phyloP scores from a whole-genome alignment of 371 early-diverging fungal species.

The Umbelopsis sp. region DNA sequence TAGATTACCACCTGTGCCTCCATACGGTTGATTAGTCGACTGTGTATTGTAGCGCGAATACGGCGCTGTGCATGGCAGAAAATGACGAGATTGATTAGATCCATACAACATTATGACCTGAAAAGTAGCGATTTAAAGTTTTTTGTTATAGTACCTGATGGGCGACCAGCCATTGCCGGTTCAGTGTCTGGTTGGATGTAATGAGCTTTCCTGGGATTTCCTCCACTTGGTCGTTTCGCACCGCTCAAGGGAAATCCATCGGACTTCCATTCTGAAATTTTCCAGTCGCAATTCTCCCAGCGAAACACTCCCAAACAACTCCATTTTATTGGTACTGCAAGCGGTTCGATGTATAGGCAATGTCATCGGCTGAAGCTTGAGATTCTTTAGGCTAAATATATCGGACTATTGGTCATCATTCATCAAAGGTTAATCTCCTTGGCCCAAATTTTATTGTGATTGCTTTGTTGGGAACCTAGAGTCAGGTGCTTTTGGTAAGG shows the following conservation, averaged over 20 bases:
- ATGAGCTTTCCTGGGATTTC: not conserved
- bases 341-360: too few relatives aligned
- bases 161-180: conserved; percentile 18
- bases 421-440: too few relatives aligned
- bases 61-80: conserved; percentile 6
- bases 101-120: not conserved
- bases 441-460: too few relatives aligned
- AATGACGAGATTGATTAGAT: not conserved
- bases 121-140: not conserved
- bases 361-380: too few relatives aligned
- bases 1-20: conserved; percentile 37
- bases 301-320: not conserved
- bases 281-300: not conserved
- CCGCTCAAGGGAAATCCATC: not conserved
- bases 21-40: conserved; percentile 22
- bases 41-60: conserved; percentile 15
- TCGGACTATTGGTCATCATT: too few relatives aligned
- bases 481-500: too few relatives aligned
- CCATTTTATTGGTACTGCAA: too few relatives aligned
- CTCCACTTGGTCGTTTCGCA: not conserved
- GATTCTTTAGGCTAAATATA: too few relatives aligned
- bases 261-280: conserved; percentile 6
- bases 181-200: conserved; percentile 4
- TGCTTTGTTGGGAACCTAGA: too few relatives aligned
- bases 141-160: not conserved